Evolutionary conservation across 495 filamentous ascomycete genomes (phyloP).

Genomic region (Talaromyces borbonicus): DNA sequence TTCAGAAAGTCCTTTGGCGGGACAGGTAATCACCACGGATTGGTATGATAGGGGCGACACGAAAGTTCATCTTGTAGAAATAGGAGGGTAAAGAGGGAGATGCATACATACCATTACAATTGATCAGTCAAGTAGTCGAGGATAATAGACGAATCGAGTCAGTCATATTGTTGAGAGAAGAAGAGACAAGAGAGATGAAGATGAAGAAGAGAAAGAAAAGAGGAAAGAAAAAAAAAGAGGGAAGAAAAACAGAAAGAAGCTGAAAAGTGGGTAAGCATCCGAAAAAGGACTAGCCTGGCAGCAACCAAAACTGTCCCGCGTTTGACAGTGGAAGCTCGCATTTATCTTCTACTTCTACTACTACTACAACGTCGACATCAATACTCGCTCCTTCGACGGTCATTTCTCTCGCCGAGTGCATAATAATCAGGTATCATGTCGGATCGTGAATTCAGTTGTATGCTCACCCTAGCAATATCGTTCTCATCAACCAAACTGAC

Average conservation of each 20-base stretch:
- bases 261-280: constrained; percentile 15
- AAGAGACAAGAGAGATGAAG: constrained; percentile 5
- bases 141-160: constrained; percentile 11
- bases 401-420: neutral
- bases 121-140: constrained; percentile 1
- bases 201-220: constrained; percentile 11
- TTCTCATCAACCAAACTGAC: constrained; percentile 10
- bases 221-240: constrained; percentile 15
- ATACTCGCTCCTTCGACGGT: neutral
- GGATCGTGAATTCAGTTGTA: constrained; percentile 78
- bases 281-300: neutral
- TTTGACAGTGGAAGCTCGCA: too few relatives aligned
- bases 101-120: constrained; percentile 26
- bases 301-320: neutral
- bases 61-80: constrained; percentile 64
- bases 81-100: constrained; percentile 8
- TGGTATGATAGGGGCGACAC: constrained; percentile 94
- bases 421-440: constrained; percentile 52
- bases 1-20: constrained; percentile 82
- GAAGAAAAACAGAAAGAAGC: constrained; percentile 18
- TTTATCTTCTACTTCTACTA: too few relatives aligned
- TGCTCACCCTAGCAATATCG: neutral
- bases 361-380: constrained; percentile 1
- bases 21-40: constrained; percentile 83
- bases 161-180: constrained; percentile 5